Evolutionary conservation across 305 asterid species (phyloP), one percentile per base, ranked within the genome.

Genomic region (Euphrasia arctica): DNA sequence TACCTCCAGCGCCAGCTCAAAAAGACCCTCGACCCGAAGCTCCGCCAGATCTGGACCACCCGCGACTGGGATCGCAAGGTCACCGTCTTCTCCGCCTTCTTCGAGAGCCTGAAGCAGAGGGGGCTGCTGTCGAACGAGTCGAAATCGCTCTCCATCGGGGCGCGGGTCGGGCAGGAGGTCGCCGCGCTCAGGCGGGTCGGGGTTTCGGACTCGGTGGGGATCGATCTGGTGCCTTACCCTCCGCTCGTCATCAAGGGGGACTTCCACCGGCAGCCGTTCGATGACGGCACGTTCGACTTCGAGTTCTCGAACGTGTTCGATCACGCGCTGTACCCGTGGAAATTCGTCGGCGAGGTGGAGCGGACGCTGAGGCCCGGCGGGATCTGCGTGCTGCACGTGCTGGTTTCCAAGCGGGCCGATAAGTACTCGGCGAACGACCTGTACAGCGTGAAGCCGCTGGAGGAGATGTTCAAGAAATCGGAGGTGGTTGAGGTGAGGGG

Each of bases 301-400:
- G 90, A 83, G 56, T 86, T 86, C 70, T 86, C 95, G 2, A 86
- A 86, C 65, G 91, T 86, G 50, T 86, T 86, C 50, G 95, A 86
- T 64, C 95, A 86, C 72, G 95, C 95, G 54, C 82, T 86, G 0
- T 86, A 86, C 65, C 95, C 91, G 9, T 60, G 79, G 82, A 77
- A 68, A 29, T 82, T 82, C 58, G 72, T 82, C 0, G 85, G 90
- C 3, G 95, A 86, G 77, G 75, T 86, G 25, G 82, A 86, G 70
- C 81, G 95, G 80, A 86, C 88, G 68, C 28, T 83, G 63, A 75
- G 67, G 70, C 74, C 60, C 14, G 88, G 90, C 0, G 95, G 90
- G 8, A 52, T 82, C 2, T 80, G 87, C 54, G 87, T 83, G 43
- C 28, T 86, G 39, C 95, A 86, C 83, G 89, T 86, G 79, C 62